Conservation (phyloP, 2,329 filamentous ascomycete genomes). For the Fusarium buharicum region DNA sequence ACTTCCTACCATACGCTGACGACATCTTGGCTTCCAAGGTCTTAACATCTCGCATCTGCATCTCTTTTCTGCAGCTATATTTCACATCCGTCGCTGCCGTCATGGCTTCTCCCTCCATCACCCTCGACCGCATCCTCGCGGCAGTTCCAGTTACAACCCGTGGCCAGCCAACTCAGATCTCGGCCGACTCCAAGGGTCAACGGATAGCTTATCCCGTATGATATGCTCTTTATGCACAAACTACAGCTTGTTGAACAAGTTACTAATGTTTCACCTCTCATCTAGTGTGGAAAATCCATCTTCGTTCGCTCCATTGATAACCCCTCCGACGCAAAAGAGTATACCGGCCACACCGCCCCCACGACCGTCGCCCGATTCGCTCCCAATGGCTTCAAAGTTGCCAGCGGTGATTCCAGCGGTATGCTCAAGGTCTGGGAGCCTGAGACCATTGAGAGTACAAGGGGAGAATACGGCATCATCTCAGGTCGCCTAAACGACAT, state of each 20-base stretch:
- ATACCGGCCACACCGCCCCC: slow-evolving; percentile 86
- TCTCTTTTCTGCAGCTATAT: slow-evolving; percentile 1
- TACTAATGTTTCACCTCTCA: slow-evolving; percentile 18
- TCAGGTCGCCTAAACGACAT: slow-evolving; percentile 95
- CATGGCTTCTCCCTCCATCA: slow-evolving; percentile 60
- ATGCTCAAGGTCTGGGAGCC: slow-evolving; percentile 93
- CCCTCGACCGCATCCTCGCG: slow-evolving; percentile 78
- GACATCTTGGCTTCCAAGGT: slow-evolving; percentile 22
- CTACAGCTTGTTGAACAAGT: neutral
- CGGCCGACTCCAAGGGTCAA: slow-evolving; percentile 87
- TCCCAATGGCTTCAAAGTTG: slow-evolving; percentile 93
- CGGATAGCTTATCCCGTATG: slow-evolving; percentile 91
- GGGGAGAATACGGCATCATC: slow-evolving; percentile 94
- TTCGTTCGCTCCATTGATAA: slow-evolving; percentile 95
- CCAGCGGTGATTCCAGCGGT: slow-evolving; percentile 87
- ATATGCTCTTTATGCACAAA: slow-evolving; percentile 22
- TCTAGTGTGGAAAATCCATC: slow-evolving; percentile 91
- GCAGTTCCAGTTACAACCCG: slow-evolving; percentile 84
- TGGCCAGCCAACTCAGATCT: slow-evolving; percentile 89
- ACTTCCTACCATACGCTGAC: slow-evolving; percentile 19
- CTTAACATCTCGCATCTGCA: slow-evolving; percentile 12
- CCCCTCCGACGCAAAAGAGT: slow-evolving; percentile 85
- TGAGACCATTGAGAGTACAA: slow-evolving; percentile 83
- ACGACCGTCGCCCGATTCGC: slow-evolving; percentile 95
- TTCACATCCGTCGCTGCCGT: slow-evolving; percentile 4